These are phyloP conservation scores for Xanthoconium stramineum DNA, from an alignment of 768 basidiomycete genomes.

Conservation along the genomic window DNA sequence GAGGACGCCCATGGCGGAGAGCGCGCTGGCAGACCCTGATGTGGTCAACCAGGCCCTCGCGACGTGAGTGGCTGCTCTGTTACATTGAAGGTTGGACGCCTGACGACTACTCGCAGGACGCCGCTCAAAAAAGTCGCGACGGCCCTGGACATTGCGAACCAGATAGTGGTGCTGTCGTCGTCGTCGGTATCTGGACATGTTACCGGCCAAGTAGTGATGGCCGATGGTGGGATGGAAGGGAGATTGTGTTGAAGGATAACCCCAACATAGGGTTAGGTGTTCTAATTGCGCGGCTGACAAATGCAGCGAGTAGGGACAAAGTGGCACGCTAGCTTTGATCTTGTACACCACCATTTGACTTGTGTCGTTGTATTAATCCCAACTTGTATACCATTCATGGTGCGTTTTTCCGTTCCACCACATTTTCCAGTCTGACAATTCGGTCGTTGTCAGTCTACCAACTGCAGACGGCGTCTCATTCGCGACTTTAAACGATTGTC, in stretches of 20 bases:
- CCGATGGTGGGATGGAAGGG: constrained; percentile 83
- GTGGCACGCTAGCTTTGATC: constrained; percentile 9
- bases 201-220: constrained; percentile 66
- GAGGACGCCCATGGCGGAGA: constrained; percentile 59
- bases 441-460: constrained; percentile 67
- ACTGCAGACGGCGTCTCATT: constrained; percentile 91
- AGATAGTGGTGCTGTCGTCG: constrained; percentile 62
- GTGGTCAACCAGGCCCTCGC: constrained; percentile 59
- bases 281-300: constrained; percentile 19
- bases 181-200: constrained; percentile 64
- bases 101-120: constrained; percentile 39
- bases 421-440: neutral
- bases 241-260: constrained; percentile 37
- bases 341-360: neutral
- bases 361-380: neutral
- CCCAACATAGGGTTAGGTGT: constrained; percentile 22
- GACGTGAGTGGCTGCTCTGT: constrained; percentile 44
- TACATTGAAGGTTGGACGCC: neutral
- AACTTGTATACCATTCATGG: constrained; percentile 16
- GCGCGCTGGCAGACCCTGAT: constrained; percentile 51
- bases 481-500: constrained; percentile 97
- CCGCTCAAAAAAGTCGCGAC: constrained; percentile 67
- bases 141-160: constrained; percentile 61
- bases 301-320: neutral
- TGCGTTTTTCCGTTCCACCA: constrained; percentile 1